These are phyloP conservation scores for Cyberlindnera veronae DNA, from an alignment of 805 yeast species.

Conservation along the genomic window DNA sequence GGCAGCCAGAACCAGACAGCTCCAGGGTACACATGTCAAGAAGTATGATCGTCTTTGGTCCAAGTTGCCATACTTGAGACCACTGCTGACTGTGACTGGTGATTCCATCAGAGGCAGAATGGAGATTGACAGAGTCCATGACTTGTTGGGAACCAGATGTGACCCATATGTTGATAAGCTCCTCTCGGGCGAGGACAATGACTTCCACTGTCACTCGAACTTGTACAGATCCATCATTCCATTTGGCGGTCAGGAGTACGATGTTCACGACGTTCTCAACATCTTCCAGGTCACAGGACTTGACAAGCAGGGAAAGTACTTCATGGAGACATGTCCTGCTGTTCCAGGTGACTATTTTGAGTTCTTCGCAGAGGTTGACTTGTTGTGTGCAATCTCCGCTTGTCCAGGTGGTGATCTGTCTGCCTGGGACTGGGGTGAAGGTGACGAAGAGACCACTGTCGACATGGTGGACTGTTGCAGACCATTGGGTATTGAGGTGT, in stretches of 20 bases:
- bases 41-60: constrained; percentile 65
- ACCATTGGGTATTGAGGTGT: constrained; percentile 61
- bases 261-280: constrained; percentile 66
- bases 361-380: constrained; percentile 62
- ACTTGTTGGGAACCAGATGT: constrained; percentile 64
- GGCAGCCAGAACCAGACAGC: constrained; percentile 67
- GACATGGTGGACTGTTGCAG: constrained; percentile 62
- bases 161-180: constrained; percentile 67
- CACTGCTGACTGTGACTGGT: constrained; percentile 59
- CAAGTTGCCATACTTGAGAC: constrained; percentile 60
- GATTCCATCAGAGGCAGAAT: constrained; percentile 57
- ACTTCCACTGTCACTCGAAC: constrained; percentile 66
- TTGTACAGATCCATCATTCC: constrained; percentile 57
- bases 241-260: constrained; percentile 58
- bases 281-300: constrained; percentile 69
- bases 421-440: constrained; percentile 71
- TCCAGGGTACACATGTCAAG: constrained; percentile 60
- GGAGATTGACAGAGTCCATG: constrained; percentile 64
- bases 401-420: constrained; percentile 72
- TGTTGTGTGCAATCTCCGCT: constrained; percentile 60
- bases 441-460: constrained; percentile 38
- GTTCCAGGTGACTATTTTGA: constrained; percentile 57
- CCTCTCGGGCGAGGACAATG: constrained; percentile 61
- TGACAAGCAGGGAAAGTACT: constrained; percentile 61
- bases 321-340: constrained; percentile 70